Conservation (phyloP, 257 asterid species). For the Phtheirospermum japonicum region DNA sequence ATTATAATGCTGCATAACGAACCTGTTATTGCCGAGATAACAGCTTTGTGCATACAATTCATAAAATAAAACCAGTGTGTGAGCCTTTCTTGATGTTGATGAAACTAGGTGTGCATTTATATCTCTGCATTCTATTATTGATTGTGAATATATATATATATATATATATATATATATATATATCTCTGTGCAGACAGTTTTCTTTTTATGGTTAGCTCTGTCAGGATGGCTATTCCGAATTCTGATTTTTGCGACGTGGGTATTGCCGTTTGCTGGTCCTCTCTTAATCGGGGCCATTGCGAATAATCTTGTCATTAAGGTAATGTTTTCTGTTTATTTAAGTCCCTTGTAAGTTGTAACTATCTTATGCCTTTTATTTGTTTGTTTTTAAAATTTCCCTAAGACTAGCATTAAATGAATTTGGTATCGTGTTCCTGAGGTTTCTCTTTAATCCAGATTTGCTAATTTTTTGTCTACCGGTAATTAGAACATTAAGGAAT, state of each 20-base stretch:
- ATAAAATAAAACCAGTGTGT: slow-evolving; percentile 3
- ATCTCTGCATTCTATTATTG: slow-evolving; percentile 21
- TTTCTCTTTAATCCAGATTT: slow-evolving; percentile 6
- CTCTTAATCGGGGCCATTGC: slow-evolving; percentile 83
- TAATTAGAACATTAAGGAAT: background rate
- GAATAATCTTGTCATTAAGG: slow-evolving; percentile 90
- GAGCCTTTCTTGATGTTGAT: slow-evolving; percentile 18
- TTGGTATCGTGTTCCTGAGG: background rate
- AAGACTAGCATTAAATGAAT: slow-evolving; percentile 2
- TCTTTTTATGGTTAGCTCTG: slow-evolving; percentile 96
- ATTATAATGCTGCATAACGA: background rate
- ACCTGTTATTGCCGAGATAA: background rate
- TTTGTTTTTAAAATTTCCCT: too few species aligned
- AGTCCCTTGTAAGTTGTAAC: background rate
- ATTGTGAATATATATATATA: too few species aligned
- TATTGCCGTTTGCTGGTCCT: slow-evolving; percentile 96
- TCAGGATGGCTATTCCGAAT: slow-evolving; percentile 94
- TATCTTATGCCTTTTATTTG: background rate
- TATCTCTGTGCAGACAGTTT: slow-evolving; percentile 62
- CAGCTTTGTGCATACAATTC: slow-evolving; percentile 8
- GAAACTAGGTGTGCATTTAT: slow-evolving; percentile 3
- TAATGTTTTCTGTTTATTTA: slow-evolving; percentile 28
- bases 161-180: too few species aligned
- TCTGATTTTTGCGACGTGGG: slow-evolving; percentile 78
- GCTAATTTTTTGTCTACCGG: background rate